Percentiles rank a stretch among this genome's conserved stretches.
These are phyloP conservation scores for Trichoderma oligosporum DNA, from an alignment of 2,329 filamentous ascomycete genomes.

Conservation along the genomic window DNA sequence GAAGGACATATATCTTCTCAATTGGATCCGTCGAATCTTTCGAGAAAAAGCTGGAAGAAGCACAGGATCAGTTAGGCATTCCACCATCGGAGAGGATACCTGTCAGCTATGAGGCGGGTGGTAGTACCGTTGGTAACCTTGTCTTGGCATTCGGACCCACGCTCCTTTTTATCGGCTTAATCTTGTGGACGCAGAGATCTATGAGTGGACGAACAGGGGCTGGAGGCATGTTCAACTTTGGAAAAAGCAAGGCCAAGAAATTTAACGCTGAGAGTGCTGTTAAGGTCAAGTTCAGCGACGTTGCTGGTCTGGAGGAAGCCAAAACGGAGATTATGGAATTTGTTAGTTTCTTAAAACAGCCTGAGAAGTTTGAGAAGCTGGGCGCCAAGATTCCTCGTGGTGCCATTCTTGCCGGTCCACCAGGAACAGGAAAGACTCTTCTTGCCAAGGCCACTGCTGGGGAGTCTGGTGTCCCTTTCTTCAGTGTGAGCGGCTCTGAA, in stretches of 20 bases:
- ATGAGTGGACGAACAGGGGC: slow-evolving; percentile 60
- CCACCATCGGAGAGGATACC: slow-evolving; percentile 86
- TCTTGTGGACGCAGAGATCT: slow-evolving; percentile 75
- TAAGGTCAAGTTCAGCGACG: slow-evolving; percentile 95
- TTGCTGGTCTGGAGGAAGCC: slow-evolving; percentile 96
- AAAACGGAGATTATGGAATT: slow-evolving; percentile 99
- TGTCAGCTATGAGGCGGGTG: slow-evolving; percentile 78
- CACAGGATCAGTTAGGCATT: slow-evolving; percentile 82
- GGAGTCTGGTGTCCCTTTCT: slow-evolving; percentile 96
- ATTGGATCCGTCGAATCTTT: slow-evolving; percentile 94
- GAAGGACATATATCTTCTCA: slow-evolving; percentile 73
- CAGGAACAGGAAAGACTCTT: slow-evolving; percentile 96
- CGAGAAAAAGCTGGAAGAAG: slow-evolving; percentile 80
- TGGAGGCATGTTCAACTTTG: slow-evolving; percentile 89
- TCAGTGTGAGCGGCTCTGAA: slow-evolving; percentile 95
- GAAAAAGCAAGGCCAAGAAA: slow-evolving; percentile 90
- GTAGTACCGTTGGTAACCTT: slow-evolving; percentile 69
- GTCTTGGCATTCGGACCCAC: slow-evolving; percentile 81
- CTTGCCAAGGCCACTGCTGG: slow-evolving; percentile 96
- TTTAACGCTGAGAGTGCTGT: slow-evolving; percentile 97
- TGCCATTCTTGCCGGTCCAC: slow-evolving; percentile 93
- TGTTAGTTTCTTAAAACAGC: slow-evolving; percentile 92
- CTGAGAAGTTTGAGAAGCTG: slow-evolving; percentile 85
- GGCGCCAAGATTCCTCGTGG: slow-evolving; percentile 97
- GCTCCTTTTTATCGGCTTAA: slow-evolving; percentile 75